Conservation (phyloP, 441 rosid genomes). For the Gossypium lobatum region DNA sequence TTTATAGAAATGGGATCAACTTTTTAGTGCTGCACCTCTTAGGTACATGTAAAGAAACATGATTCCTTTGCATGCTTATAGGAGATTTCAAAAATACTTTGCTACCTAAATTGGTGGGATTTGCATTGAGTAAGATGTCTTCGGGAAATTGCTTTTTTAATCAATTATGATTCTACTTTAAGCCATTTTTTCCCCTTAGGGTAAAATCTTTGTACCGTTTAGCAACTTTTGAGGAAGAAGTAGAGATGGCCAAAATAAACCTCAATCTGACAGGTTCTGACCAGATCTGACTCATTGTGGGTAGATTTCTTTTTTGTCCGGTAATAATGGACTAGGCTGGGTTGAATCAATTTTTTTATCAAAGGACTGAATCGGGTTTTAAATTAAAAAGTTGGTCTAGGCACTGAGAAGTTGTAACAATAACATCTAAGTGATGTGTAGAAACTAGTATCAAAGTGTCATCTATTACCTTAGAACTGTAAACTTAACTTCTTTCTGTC, state of each 20-base stretch:
- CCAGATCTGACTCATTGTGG: not conserved
- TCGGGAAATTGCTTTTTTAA: not conserved
- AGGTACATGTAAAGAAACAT: no score
- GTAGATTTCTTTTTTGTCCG: not conserved
- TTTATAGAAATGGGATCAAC: not conserved
- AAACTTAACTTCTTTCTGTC: not conserved
- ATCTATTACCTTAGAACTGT: not conserved
- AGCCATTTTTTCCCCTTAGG: not conserved
- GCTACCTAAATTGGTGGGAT: slow-evolving; percentile 2
- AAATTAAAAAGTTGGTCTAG: not conserved
- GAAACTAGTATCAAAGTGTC: not conserved
- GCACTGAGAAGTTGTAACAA: not conserved
- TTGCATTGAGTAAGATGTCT: not conserved
- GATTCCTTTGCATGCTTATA: no score
- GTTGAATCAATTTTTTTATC: not conserved
- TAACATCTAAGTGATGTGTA: not conserved
- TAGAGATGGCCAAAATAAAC: not conserved
- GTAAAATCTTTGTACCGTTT: not conserved
- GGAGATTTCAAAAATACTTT: not conserved
- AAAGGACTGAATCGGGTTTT: not conserved
- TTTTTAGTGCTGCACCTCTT: no score
- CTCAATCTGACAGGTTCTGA: not conserved
- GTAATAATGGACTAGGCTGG: not conserved
- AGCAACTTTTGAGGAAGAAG: not conserved
- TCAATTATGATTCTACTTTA: not conserved